Base-by-base conservation (phyloP, 1,139 yeast genomes). In the Suhomyces atakaporum region DNA sequence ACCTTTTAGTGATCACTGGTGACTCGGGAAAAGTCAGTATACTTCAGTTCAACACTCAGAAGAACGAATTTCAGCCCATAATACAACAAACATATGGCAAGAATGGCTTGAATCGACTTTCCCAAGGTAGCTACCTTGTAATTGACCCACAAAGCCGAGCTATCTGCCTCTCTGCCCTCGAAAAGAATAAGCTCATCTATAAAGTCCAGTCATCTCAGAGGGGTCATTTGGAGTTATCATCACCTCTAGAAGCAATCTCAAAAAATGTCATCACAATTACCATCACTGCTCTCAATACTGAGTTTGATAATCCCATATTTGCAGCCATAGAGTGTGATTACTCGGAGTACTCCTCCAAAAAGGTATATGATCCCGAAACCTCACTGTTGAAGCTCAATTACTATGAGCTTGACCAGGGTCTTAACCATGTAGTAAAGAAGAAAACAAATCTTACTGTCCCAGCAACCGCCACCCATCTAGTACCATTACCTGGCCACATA, bases 371-470 rank as follows among this genome's bases (percentile, higher is more conserved):
- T 18, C 44, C 51, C 3, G 34, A 34, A 5, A 28, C 32, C 1
- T 35, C 56, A 7, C 50, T 51, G 1, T 40, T 57, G 3, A 42
- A 43, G 12, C 61, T 90, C 40, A 74, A 77, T 7, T 84, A 75
- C 56, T 90, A 90, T 60, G 94, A 87, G 53, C 63, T 90, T 20
- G 97, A 92, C 57, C 73, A 86, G 35, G 96, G 97, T 0, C 66
- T 90, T 36, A 89, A 90, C 53, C 85, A 84, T 53, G 75, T 89
- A 2, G 69, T 84, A 2, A 75, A 73, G 39, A 49, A 49, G 15
- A 72, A 68, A 40, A 67, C 75, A 39, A 56, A 75, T 3, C 72
- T 62, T 22, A 56, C 48, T 7, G 5, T 56, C 2, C 57, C 59
- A 0, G 44, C 50, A 0, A 52, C 65, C 15, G 56, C 72, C 1